phyloP scores from a whole-genome alignment of 2,329 filamentous ascomycete genomes.

The Pyrenophora tritici-repentis region DNA sequence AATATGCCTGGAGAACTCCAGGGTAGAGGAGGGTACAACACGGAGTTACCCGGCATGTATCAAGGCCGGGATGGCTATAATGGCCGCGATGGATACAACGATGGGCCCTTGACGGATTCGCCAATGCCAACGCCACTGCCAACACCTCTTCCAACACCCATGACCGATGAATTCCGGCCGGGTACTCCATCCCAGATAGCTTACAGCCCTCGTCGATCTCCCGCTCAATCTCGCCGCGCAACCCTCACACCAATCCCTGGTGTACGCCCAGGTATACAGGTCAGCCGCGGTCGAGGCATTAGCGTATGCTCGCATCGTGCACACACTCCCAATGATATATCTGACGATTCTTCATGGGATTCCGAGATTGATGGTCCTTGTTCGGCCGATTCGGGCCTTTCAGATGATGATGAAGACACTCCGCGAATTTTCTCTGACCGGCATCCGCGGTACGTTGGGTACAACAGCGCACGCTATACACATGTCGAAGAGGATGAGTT shows the following conservation, averaged over 20 bases:
- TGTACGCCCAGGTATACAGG: conserved; percentile 42
- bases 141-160: conserved; percentile 31
- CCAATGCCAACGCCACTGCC: conserved; percentile 38
- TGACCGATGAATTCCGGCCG: conserved; percentile 40
- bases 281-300: conserved; percentile 34
- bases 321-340: conserved; percentile 38
- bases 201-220: conserved; percentile 39
- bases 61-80: conserved; percentile 47
- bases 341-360: conserved; percentile 50
- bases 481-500: conserved; percentile 50
- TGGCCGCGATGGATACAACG: conserved; percentile 41
- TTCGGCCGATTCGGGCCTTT: conserved; percentile 31
- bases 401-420: conserved; percentile 22
- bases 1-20: conserved; percentile 40
- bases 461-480: conserved; percentile 29
- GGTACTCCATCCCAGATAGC: conserved; percentile 38
- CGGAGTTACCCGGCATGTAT: conserved; percentile 33
- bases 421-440: conserved; percentile 18
- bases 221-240: conserved; percentile 39
- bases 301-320: conserved; percentile 40
- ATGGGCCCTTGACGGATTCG: conserved; percentile 35
- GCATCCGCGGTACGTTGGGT: conserved; percentile 26
- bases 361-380: conserved; percentile 48
- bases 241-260: conserved; percentile 47
- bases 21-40: conserved; percentile 42